Conservation (phyloP, 441 rosid genomes). For the Sinapis alba region DNA sequence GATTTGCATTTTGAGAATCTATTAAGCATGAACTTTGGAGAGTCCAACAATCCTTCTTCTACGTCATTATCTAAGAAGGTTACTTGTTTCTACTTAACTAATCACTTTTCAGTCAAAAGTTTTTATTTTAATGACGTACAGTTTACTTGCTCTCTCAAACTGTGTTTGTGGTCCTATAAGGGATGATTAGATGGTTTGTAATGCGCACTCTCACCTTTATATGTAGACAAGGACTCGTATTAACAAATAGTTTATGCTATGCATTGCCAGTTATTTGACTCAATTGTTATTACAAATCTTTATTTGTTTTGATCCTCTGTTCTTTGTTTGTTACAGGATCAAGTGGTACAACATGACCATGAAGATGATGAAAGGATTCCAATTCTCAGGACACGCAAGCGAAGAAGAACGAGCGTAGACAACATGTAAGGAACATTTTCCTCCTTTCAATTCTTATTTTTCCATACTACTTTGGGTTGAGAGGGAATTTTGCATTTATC, state of each 20-base stretch:
- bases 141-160: not conserved
- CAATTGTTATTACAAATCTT: not conserved
- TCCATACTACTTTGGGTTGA: slow-evolving; percentile 1
- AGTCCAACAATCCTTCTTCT: slow-evolving; percentile 41
- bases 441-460: not conserved
- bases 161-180: not conserved
- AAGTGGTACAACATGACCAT: slow-evolving; percentile 40
- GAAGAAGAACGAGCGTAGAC: slow-evolving; percentile 44
- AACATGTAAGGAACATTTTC: slow-evolving; percentile 44
- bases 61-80: slow-evolving; percentile 48
- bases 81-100: slow-evolving; percentile 36
- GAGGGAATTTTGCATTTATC: not conserved
- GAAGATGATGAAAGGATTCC: slow-evolving; percentile 41
- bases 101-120: not conserved
- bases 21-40: slow-evolving; percentile 51
- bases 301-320: not conserved
- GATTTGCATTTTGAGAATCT: slow-evolving; percentile 62
- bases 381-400: slow-evolving; percentile 43
- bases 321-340: slow-evolving; percentile 43
- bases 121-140: not conserved
- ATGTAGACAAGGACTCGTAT: not conserved
- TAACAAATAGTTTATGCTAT: not conserved
- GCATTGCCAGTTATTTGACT: not conserved
- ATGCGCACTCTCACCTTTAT: slow-evolving; percentile 3
- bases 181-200: slow-evolving; percentile 7